Conservation (phyloP, 345 rosid species). For the Eutrema yunnanense region DNA sequence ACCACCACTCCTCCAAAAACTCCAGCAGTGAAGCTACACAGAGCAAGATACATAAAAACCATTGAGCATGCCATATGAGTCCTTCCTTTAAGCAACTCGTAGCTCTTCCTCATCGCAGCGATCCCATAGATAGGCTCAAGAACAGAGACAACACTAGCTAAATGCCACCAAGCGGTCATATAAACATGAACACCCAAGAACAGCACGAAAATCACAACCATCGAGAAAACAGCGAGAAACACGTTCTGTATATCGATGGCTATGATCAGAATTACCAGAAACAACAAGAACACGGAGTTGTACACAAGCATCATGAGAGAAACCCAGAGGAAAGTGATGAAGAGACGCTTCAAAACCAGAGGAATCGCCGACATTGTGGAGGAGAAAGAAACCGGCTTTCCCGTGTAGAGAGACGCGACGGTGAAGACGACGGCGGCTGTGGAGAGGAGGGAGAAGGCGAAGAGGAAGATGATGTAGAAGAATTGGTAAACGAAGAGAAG, state of each 20-base stretch:
- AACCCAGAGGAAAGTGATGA: constrained; percentile 80
- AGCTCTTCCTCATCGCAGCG: constrained; percentile 87
- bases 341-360: constrained; percentile 66
- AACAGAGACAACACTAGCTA: constrained; percentile 93
- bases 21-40: constrained; percentile 40
- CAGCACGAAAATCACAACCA: constrained; percentile 42
- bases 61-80: constrained; percentile 45
- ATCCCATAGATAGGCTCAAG: constrained; percentile 70
- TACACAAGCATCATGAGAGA: constrained; percentile 60
- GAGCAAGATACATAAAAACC: constrained; percentile 59
- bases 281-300: constrained; percentile 42
- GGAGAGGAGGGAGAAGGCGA: constrained; percentile 90
- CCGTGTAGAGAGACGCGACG: constrained; percentile 82
- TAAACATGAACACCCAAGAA: constrained; percentile 73
- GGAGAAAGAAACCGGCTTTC: constrained; percentile 78
- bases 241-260: constrained; percentile 48
- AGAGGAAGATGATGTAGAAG: constrained; percentile 74
- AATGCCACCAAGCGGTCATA: constrained; percentile 87
- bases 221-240: constrained; percentile 35
- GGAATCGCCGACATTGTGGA: constrained; percentile 72
- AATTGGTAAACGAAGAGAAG: constrained; percentile 63
- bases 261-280: constrained; percentile 43
- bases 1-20: constrained; percentile 60
- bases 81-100: constrained; percentile 74
- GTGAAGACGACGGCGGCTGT: constrained; percentile 97